These are phyloP conservation scores for Leishmania amazonensis DNA, from an alignment of 208 protist species.

Conservation along the genomic window DNA sequence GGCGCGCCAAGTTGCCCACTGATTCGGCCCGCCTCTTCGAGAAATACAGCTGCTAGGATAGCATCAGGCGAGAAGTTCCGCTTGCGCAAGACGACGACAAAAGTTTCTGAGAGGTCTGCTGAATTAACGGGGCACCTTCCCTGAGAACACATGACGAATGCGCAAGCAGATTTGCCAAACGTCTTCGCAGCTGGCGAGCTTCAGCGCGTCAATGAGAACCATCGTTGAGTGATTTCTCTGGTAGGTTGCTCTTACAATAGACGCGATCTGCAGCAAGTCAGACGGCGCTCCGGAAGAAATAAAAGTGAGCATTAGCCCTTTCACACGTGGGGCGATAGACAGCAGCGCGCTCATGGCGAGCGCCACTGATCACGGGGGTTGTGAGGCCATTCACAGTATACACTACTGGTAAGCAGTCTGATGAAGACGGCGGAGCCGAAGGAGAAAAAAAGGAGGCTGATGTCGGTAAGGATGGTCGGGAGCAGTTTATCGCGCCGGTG, in stretches of 20 bases:
- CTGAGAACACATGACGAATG: not conserved
- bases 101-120: not conserved
- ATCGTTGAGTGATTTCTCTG: constrained; percentile 11
- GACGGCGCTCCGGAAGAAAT: constrained; percentile 7
- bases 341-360: not conserved
- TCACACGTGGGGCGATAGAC: not conserved
- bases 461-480: not conserved
- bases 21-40: not conserved
- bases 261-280: not conserved
- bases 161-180: not conserved
- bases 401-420: not conserved
- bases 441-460: not conserved
- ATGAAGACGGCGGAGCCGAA: not conserved
- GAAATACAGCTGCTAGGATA: constrained; percentile 7
- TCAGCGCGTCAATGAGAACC: not conserved
- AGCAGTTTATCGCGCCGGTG: not conserved
- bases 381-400: not conserved
- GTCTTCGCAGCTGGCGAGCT: not conserved
- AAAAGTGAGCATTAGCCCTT: constrained; percentile 9
- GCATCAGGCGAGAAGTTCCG: not conserved
- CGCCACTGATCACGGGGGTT: not conserved
- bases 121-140: not conserved
- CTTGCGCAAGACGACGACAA: not conserved
- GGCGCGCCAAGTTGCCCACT: constrained; percentile 1
- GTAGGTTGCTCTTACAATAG: not conserved